Evolutionary conservation across 2,329 filamentous ascomycete genomes (phyloP).

Genomic region (Rhexocercosporidium sp.): DNA sequence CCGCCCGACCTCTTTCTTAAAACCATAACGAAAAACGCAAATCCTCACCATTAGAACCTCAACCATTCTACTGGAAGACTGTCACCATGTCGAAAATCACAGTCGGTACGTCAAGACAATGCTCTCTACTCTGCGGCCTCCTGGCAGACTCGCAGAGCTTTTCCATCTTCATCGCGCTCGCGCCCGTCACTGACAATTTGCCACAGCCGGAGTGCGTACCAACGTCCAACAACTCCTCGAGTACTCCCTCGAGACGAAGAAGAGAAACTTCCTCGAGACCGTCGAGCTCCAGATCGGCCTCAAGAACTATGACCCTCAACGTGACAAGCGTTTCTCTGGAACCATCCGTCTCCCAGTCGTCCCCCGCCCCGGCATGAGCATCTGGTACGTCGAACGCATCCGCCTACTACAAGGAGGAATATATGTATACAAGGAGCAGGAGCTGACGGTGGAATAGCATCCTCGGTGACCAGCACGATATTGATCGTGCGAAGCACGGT

Average conservation of each 20-base stretch:
- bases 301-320: constrained; percentile 99
- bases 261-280: constrained; percentile 97
- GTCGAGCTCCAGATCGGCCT: constrained; percentile 92
- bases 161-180: background rate
- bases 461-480: constrained; percentile 95
- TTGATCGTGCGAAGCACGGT: constrained; percentile 99
- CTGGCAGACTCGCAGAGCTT: background rate
- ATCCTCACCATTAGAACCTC: constrained; percentile 75
- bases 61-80: constrained; percentile 82
- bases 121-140: constrained; percentile 7
- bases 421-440: constrained; percentile 12
- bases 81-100: constrained; percentile 88
- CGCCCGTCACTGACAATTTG: constrained; percentile 35
- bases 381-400: constrained; percentile 63
- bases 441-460: constrained; percentile 59
- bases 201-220: constrained; percentile 88
- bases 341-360: constrained; percentile 94
- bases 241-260: constrained; percentile 95
- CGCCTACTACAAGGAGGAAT: constrained; percentile 4
- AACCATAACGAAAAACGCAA: constrained; percentile 41
- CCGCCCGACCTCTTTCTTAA: constrained; percentile 4
- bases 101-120: constrained; percentile 58
- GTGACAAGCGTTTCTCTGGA: constrained; percentile 99
- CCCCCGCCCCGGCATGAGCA: constrained; percentile 87
- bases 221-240: constrained; percentile 94